Percentiles rank a stretch among this genome's conserved stretches.
phyloP scores from a whole-genome alignment of 768 basidiomycete species.

The Boletales sp. region DNA sequence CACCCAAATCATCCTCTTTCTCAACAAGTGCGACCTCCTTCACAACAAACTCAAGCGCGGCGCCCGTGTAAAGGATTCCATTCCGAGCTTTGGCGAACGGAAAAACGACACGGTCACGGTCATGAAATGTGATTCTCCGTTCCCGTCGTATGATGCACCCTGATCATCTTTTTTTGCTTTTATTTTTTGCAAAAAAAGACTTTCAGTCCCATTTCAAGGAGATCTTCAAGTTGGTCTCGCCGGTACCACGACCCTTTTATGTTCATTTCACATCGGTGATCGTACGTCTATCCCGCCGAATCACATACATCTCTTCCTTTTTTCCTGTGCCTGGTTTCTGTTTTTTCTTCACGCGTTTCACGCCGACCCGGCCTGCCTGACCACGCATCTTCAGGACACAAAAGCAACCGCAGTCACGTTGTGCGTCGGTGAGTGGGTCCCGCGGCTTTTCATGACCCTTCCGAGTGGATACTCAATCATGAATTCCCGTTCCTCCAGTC shows the following conservation, averaged over 20 bases:
- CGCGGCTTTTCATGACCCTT: not conserved
- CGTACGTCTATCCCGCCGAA: constrained; percentile 40
- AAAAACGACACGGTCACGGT: constrained; percentile 68
- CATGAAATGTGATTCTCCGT: constrained; percentile 55
- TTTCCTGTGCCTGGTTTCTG: no score
- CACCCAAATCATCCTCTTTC: constrained; percentile 51
- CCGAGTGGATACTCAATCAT: constrained; percentile 3
- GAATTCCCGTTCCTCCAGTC: constrained; percentile 35
- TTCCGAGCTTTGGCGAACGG: constrained; percentile 71
- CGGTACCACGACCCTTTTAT: constrained; percentile 63
- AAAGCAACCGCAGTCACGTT: constrained; percentile 70
- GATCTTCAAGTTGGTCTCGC: constrained; percentile 59
- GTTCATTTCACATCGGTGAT: constrained; percentile 76
- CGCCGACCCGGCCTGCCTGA: constrained; percentile 2
- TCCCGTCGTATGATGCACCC: not conserved
- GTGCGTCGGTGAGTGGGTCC: constrained; percentile 49
- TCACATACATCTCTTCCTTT: not conserved
- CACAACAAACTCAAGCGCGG: constrained; percentile 71
- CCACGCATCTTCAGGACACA: constrained; percentile 53
- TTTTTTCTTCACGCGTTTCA: not conserved
- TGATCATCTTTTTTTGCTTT: no score
- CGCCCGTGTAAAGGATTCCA: constrained; percentile 59
- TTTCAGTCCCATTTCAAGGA: constrained; percentile 82
- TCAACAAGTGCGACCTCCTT: constrained; percentile 72
- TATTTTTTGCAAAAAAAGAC: constrained; percentile 48